Percentiles rank a stretch among this genome's conserved stretches.
Evolutionary conservation across 2,329 filamentous ascomycete genomes (phyloP).

Genomic region (Monosporascus sp.): DNA sequence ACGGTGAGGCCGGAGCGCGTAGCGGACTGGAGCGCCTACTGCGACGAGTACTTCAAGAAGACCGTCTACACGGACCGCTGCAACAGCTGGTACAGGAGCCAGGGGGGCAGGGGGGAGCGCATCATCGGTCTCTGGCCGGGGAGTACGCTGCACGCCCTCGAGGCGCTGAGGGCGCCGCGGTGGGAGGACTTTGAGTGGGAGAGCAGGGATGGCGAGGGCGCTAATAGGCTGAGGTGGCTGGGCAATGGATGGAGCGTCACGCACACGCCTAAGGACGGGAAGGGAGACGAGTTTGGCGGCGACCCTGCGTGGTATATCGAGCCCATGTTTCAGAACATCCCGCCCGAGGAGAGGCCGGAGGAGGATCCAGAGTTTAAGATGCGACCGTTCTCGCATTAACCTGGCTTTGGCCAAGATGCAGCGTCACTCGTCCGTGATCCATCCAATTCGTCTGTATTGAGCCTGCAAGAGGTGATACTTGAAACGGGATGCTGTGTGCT

Average conservation of each 20-base stretch:
- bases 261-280: constrained; percentile 25
- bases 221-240: constrained; percentile 33
- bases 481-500: too few species aligned
- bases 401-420: neutral
- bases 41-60: constrained; percentile 40
- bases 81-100: constrained; percentile 49
- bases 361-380: constrained; percentile 21
- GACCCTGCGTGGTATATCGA: constrained; percentile 29
- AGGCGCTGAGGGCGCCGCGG: constrained; percentile 34
- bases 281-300: constrained; percentile 13
- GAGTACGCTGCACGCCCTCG: constrained; percentile 37
- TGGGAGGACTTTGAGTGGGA: constrained; percentile 43
- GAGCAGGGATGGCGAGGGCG: constrained; percentile 18
- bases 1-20: constrained; percentile 37
- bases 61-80: constrained; percentile 45
- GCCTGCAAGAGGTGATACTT: too few species aligned
- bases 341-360: constrained; percentile 19
- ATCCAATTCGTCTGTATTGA: too few species aligned
- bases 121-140: constrained; percentile 41
- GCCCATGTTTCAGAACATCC: constrained; percentile 19
- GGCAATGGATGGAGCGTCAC: constrained; percentile 37
- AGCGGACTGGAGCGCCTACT: constrained; percentile 41
- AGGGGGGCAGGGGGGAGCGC: constrained; percentile 31
- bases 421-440: too few species aligned
- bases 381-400: constrained; percentile 25